Evolutionary conservation across 2,329 filamentous ascomycete genomes (phyloP).

Genomic region (Trichoderma sp.): DNA sequence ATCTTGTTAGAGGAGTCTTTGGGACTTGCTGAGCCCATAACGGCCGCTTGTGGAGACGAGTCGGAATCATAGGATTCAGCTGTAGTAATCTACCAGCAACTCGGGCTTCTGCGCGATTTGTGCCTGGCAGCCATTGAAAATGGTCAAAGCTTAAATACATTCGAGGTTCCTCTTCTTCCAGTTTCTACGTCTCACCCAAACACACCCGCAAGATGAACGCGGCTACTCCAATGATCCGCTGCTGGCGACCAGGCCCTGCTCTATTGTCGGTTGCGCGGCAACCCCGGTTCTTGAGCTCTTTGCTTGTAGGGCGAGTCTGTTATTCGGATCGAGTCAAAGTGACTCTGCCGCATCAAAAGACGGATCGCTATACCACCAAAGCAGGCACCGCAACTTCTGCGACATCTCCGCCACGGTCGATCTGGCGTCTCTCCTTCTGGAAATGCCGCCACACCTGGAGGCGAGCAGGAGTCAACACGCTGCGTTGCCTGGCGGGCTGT

Average conservation of each 20-base stretch:
- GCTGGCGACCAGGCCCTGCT: not conserved
- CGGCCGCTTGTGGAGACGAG: not conserved
- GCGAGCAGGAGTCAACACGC: slow-evolving; percentile 55
- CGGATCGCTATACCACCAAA: not conserved
- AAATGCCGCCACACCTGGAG: slow-evolving; percentile 42
- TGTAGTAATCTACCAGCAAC: not conserved
- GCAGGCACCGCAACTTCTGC: not conserved
- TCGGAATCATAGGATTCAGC: not conserved
- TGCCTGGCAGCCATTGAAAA: not conserved
- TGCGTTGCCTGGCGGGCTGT: slow-evolving; percentile 58
- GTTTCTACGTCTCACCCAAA: not conserved
- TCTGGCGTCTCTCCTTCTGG: not conserved
- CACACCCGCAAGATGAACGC: not conserved
- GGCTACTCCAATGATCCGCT: not conserved
- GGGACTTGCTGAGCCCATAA: not conserved
- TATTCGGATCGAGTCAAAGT: not conserved
- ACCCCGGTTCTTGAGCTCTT: not conserved
- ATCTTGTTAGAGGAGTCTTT: not conserved
- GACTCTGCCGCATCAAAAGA: not conserved
- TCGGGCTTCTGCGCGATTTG: not conserved
- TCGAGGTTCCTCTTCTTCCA: not conserved
- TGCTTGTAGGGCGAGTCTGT: not conserved
- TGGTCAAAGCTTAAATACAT: not conserved
- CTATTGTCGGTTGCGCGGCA: not conserved
- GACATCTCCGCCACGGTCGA: not conserved